phyloP scores from a whole-genome alignment of 352 stramenopile species.

The Plasmopara viticola region DNA sequence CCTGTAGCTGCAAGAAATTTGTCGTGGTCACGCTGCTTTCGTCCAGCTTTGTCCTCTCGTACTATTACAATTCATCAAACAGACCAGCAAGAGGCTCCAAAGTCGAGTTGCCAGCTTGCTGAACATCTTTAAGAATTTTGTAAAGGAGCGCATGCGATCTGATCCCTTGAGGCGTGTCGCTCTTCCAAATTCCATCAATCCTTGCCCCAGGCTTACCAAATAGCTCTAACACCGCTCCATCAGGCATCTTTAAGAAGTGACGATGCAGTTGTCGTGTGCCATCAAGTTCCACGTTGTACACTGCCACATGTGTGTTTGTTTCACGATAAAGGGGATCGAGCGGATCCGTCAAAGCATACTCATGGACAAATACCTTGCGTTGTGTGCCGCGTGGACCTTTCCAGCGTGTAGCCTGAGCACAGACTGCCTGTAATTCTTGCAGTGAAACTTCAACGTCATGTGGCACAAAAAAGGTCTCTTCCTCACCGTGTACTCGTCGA shows the following conservation, averaged over 20 bases:
- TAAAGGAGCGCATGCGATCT: slow-evolving; percentile 42
- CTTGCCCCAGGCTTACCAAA: slow-evolving; percentile 55
- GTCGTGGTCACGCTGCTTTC: too few relatives aligned
- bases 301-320: slow-evolving; percentile 67
- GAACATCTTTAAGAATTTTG: slow-evolving; percentile 48
- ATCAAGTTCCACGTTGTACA: slow-evolving; percentile 73
- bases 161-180: slow-evolving; percentile 20
- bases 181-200: slow-evolving; percentile 36
- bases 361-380: slow-evolving; percentile 74
- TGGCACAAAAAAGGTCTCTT: slow-evolving; percentile 80
- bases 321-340: slow-evolving; percentile 55
- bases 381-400: slow-evolving; percentile 47
- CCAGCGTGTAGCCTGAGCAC: slow-evolving; percentile 52
- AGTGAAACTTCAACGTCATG: slow-evolving; percentile 82
- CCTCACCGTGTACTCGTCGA: slow-evolving; percentile 60
- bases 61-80: slow-evolving; percentile 20
- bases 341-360: slow-evolving; percentile 74
- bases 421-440: slow-evolving; percentile 65
- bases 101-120: slow-evolving; percentile 15
- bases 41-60: too few relatives aligned
- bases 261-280: slow-evolving; percentile 60
- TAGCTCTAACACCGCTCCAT: slow-evolving; percentile 84
- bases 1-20: too few relatives aligned
- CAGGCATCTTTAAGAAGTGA: slow-evolving; percentile 80
- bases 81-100: slow-evolving; percentile 6